Evolutionary conservation across 2,329 filamentous ascomycete species (phyloP).

Genomic region (Arthrocladium fulminans): DNA sequence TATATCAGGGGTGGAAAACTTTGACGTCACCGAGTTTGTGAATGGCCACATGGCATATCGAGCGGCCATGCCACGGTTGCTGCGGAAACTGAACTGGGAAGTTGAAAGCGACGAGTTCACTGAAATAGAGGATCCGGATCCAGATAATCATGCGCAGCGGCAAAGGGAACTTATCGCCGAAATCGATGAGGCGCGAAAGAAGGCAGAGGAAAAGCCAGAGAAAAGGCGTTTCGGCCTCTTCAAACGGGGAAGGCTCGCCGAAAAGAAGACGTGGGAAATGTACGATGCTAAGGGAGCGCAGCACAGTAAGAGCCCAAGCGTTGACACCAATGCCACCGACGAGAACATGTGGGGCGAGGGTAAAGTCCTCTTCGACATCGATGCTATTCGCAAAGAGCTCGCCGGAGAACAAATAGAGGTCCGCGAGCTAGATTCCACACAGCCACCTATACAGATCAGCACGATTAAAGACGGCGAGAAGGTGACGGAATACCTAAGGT

Average conservation of each 20-base stretch:
- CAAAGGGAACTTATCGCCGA: conserved; percentile 93
- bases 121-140: conserved; percentile 95
- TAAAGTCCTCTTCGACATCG: conserved; percentile 80
- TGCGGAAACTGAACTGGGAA: conserved; percentile 81
- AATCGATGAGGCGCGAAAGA: conserved; percentile 85
- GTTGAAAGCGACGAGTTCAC: conserved; percentile 89
- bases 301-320: conserved; percentile 8
- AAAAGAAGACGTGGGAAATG: conserved; percentile 84
- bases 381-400: conserved; percentile 81
- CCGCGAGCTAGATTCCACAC: conserved; percentile 74
- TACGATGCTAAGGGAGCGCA: conserved; percentile 57
- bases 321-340: conserved; percentile 7
- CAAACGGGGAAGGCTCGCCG: conserved; percentile 60
- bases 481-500: conserved; percentile 20
- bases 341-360: conserved; percentile 38
- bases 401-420: conserved; percentile 63
- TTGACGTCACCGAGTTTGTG: conserved; percentile 77
- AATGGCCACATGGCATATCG: conserved; percentile 96
- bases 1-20: conserved; percentile 76
- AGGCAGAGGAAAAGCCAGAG: conserved; percentile 71
- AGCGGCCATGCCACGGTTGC: conserved; percentile 75
- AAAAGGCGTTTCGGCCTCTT: conserved; percentile 69
- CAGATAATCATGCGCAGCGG: conserved; percentile 77
- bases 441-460: conserved; percentile 76
- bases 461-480: conserved; percentile 21